Conservation (phyloP, 768 basidiomycete genomes). For the Boletus vermiculosoides region DNA sequence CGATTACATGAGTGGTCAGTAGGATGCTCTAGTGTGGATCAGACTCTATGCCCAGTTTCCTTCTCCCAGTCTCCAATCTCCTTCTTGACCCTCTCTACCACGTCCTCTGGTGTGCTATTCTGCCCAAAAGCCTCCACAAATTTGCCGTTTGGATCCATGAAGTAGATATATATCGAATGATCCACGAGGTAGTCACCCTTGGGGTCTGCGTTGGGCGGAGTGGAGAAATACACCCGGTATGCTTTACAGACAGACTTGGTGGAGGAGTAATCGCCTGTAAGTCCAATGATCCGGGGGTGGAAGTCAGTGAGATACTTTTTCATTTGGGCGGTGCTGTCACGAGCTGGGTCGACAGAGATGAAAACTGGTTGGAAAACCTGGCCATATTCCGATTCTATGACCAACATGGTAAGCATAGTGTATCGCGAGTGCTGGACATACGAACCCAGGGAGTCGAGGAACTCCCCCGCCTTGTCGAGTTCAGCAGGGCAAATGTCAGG, state of each 20-base stretch:
- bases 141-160: conserved; percentile 93
- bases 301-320: conserved; percentile 77
- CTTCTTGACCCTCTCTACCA: conserved; percentile 59
- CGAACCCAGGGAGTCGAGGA: conserved; percentile 73
- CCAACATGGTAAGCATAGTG: conserved; percentile 8
- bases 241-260: conserved; percentile 90
- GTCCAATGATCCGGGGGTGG: conserved; percentile 85
- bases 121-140: conserved; percentile 98
- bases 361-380: conserved; percentile 84
- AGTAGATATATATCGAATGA: conserved; percentile 94
- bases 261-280: conserved; percentile 81
- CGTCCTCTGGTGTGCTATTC: conserved; percentile 63
- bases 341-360: conserved; percentile 94
- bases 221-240: conserved; percentile 98
- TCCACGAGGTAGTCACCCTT: conserved; percentile 97
- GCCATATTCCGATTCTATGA: conserved; percentile 65
- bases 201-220: conserved; percentile 82
- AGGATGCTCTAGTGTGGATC: conserved; percentile 7
- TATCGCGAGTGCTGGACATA: not conserved
- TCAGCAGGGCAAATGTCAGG: conserved; percentile 99
- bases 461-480: conserved; percentile 87
- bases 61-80: conserved; percentile 45
- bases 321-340: conserved; percentile 68
- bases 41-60: conserved; percentile 34
- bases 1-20: conserved; percentile 14